phyloP scores from a whole-genome alignment of 2,329 filamentous ascomycete genomes.

The Diplodia sapinea region DNA sequence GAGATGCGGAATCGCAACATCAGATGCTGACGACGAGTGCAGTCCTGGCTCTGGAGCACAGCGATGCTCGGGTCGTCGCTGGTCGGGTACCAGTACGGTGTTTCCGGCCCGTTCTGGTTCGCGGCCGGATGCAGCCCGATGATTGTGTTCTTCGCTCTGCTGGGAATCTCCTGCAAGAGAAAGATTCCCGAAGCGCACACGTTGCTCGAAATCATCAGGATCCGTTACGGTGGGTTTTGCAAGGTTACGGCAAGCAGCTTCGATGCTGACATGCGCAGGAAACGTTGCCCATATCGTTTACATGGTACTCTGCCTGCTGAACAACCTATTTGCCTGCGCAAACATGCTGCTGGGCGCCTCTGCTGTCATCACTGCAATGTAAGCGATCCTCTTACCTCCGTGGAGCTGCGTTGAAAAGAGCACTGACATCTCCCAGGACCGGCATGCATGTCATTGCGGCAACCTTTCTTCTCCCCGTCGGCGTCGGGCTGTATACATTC shows the following conservation, averaged over 20 bases:
- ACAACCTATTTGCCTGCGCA: slow-evolving; percentile 60
- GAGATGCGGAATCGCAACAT: too few species aligned
- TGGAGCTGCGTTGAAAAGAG: slow-evolving; percentile 40
- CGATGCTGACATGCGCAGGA: slow-evolving; percentile 25
- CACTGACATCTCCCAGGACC: slow-evolving; percentile 47
- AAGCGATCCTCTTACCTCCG: slow-evolving; percentile 56
- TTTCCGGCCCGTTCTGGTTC: slow-evolving; percentile 63
- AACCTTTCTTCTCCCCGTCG: slow-evolving; percentile 24
- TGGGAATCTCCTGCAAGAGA: slow-evolving; percentile 59
- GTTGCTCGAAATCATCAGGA: slow-evolving; percentile 59
- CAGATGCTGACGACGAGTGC: neutral
- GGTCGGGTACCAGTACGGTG: slow-evolving; percentile 61
- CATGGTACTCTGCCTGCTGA: slow-evolving; percentile 59
- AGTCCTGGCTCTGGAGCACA: slow-evolving; percentile 61
- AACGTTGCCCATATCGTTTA: slow-evolving; percentile 56
- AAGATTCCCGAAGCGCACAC: slow-evolving; percentile 62
- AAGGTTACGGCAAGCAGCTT: slow-evolving; percentile 38
- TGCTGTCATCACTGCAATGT: slow-evolving; percentile 49
- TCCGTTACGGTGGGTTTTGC: slow-evolving; percentile 51
- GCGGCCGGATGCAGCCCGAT: slow-evolving; percentile 50
- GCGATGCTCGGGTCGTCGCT: slow-evolving; percentile 58
- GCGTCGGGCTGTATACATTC: slow-evolving; percentile 41
- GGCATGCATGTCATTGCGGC: slow-evolving; percentile 25
- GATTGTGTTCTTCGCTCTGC: slow-evolving; percentile 61
- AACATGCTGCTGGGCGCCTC: slow-evolving; percentile 60